Base-by-base conservation (phyloP, 352 stramenopile species). In the Pythium chondricola region DNA sequence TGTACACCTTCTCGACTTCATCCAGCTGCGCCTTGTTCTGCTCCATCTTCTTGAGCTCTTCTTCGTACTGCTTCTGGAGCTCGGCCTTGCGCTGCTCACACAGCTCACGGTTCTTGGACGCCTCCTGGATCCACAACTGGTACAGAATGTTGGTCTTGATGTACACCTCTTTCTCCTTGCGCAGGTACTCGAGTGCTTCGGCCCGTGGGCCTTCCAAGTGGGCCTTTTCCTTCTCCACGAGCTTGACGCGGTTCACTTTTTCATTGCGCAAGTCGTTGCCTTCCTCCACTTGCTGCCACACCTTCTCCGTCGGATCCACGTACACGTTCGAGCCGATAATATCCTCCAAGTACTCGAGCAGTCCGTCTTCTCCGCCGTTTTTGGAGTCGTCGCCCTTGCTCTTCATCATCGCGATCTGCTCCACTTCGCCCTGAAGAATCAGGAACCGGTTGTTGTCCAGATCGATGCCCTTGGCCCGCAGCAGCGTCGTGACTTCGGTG, bases 341-440 rank as follows among this genome's bases (percentile, higher is more conserved):
- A 61, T 99, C 97, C 63, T 99, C 97, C 7, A 99, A 65, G 66
- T 99, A 99, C 69, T 99, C 97, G 10, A 99, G 76, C 22, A 99
- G 70, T 17, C 97, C 97, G 44, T 99, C 96, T 55, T 99, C 97
- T 48, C 97, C 88, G 43, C 91, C 74, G 6, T 75, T 72, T 33
- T 33, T 33, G 29, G 7, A 13, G 32, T 80, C 80, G 1, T 88
- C 83, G 11, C 87, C 95, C 67, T 99, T 99, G 68, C 96, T 97
- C 53, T 98, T 97, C 97, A 99, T 99, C 89, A 99, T 98, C 27
- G 93, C 94, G 56, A 99, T 99, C 83, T 99, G 96, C 64, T 99
- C 97, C 17, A 94, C 84, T 48, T 93, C 81, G 26, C 85, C 88
- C 64, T 99, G 97, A 22, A 99, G 58, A 54, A 99, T 99, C 0